Base-by-base conservation (phyloP, 2,329 filamentous ascomycete species). In the Mycosphaerelloides madeirae region DNA sequence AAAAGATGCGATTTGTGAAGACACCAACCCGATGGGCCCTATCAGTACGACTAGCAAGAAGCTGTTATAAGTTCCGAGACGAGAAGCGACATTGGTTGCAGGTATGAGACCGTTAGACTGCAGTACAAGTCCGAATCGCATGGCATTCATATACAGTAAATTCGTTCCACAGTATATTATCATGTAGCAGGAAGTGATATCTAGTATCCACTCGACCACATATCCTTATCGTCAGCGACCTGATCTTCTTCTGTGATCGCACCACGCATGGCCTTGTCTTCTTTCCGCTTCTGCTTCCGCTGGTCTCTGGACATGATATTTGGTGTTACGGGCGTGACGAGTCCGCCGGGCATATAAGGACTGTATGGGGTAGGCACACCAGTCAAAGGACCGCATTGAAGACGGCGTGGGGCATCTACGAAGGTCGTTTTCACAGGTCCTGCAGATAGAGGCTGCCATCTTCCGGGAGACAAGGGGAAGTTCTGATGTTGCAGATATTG, bases 341-440 rank as follows among this genome's bases (percentile, higher is more conserved):
- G 28, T 20, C 22, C 31, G 8, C 33, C 9, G 6, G 86, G 86
- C 70, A 90, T 86, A 56, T 90, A 91, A 0, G 86, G 84, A 43
- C 79, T 81, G 65, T 90, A 90, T 1, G 85, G 85, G 16, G 84
- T 85, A 35, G 76, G 77, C 18, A 79, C 71, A 1, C 76, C 78
- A 0, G 73, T 75, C 33, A 35, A 19, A 14, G 33, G 33, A 8
- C 15, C 19, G 6, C 33, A 8, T 12, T 18, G 16, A 15, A 18
- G 8, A 6, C 19, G 6, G 6, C 33, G 8, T 12, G 14, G 33
- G 12, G 33, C 33, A 8, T 35, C 33, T 8, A 33, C 31, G 16
- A 35, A 19, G 6, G 33, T 35, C 33, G 33, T 35, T 18, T 16
- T 35, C 14, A 7, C 19, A 8, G 15, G 15, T 12, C 15, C 9